Base-by-base conservation (phyloP, 345 rosid genomes). In the Aquilaria malaccensis region DNA sequence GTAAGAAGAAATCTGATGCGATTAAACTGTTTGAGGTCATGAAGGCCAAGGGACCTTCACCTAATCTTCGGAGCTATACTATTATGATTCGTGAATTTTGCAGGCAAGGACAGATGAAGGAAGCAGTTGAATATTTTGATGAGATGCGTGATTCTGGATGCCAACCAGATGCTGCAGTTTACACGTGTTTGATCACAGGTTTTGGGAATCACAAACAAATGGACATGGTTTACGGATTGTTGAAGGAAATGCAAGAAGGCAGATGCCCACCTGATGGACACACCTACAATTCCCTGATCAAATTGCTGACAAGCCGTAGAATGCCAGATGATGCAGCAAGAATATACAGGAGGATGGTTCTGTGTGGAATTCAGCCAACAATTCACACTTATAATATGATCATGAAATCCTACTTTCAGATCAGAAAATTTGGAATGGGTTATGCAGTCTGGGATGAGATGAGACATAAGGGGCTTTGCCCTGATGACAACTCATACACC, bases 301-400 rank as follows among this genome's bases (percentile, higher is more conserved):
- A 90, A 72, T 70, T 88, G 81, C 72, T 86, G 90, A 80, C 86
- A 0, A 76, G 64, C 67, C 84, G 59, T 71, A 75, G 78, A 63
- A 72, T 74, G 84, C 88, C 96, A 0, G 91, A 86, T 50, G 82
- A 90, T 61, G 96, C 95, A 22, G 76, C 67, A 29, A 77, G 76
- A 70, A 65, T 88, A 54, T 86, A 86, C 80, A 80, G 76, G 54
- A 82, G 81, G 76, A 88, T 90, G 96, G 63, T 81, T 15, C 77
- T 75, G 59, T 76, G 56, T 22, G 86, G 91, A 33, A 69, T 79
- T 4, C 73, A 79, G 60, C 97, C 97, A 43, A 69, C 95, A 30
- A 77, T 90, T 55, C 99, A 90, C 58, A 79, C 92, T 1, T 90
- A 77, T 46, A 90, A 90, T 70, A 83, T 90, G 97, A 78, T 94